Evolutionary conservation across 345 rosid species (phyloP), one percentile per base, ranked within the genome.

Genomic region (Eucalyptus brandiana): DNA sequence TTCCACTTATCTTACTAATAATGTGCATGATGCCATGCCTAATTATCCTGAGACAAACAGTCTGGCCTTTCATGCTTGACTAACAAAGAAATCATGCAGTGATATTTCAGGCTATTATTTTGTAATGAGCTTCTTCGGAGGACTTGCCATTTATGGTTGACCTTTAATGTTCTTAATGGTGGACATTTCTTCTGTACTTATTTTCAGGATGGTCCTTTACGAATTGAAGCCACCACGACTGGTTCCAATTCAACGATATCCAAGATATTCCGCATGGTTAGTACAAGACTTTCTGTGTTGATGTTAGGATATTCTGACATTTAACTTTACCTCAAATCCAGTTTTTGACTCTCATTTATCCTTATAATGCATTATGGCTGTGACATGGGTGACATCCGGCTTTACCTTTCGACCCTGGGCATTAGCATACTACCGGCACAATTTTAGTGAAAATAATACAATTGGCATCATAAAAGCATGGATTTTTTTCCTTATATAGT

Each of bases 161-260:
- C 30, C 85, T 76, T 12, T 76, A 40, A 76, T 76, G 49, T 6
- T n/a, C 60, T 90, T 72, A 15, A 32, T 18, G 42, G 58, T n/a
- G 32, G 10, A 32, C 24, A 34, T 48, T 83, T 80, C 51, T 67
- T 51, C 86, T 91, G 80, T 21, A 40, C 16, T 76, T 76, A 76
- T 89, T 92, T 93, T 89, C 96, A 97, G 99, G 98, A 97, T 94
- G 99, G 99, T 87, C 99, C 99, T 88, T 93, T 97, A 90, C 93
- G 97, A 93, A 94, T 97, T 89, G 93, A 95, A 93, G 98, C 98
- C 80, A 91, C 96, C 80, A 95, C 96, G 30, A 94, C 99, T 86
- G 99, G 99, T 87, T 94, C 98, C 87, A 95, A 95, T 93, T 97
- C 99, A 87, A 95, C 95, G 28, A 94, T 97, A 91, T 94, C 99